Conservation (phyloP, 176 grass and related monocot genomes). For the Oryza brachyantha region DNA sequence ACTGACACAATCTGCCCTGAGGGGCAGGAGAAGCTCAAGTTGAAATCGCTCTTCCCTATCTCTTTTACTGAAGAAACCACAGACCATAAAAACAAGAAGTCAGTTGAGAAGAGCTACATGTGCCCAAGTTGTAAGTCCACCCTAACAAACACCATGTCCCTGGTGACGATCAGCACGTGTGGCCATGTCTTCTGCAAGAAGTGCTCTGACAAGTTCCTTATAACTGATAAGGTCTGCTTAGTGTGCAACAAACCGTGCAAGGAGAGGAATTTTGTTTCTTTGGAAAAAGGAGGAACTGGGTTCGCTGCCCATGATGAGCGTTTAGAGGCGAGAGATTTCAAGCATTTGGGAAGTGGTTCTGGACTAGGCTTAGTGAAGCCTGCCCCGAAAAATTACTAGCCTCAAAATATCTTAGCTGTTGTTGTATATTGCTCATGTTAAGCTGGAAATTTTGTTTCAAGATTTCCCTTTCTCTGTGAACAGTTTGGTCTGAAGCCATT, state of each 20-base stretch:
- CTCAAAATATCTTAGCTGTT: slow-evolving; percentile 13
- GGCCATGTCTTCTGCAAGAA: slow-evolving; percentile 99
- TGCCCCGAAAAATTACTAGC: slow-evolving; percentile 43
- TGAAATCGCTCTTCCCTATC: slow-evolving; percentile 83
- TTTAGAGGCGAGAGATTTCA: slow-evolving; percentile 80
- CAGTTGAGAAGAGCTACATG: slow-evolving; percentile 72
- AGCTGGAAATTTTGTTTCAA: slow-evolving; percentile 39
- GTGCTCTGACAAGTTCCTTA: slow-evolving; percentile 85
- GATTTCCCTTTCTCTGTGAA: not conserved
- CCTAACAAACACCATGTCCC: slow-evolving; percentile 78
- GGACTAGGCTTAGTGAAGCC: slow-evolving; percentile 94
- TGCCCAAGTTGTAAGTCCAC: slow-evolving; percentile 97
- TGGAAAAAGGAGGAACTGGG: slow-evolving; percentile 97
- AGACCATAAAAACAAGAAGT: slow-evolving; percentile 48
- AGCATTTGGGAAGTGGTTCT: slow-evolving; percentile 86
- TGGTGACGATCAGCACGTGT: slow-evolving; percentile 71
- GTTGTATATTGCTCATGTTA: slow-evolving; percentile 37
- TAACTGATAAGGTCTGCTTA: slow-evolving; percentile 69
- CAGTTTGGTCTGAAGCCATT: not conserved
- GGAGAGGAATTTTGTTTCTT: slow-evolving; percentile 68
- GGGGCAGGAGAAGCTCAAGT: slow-evolving; percentile 90
- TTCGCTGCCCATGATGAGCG: slow-evolving; percentile 70
- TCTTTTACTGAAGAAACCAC: slow-evolving; percentile 63
- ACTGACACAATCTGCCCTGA: slow-evolving; percentile 75
- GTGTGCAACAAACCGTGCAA: slow-evolving; percentile 79